A percentile compares a stretch with the other conserved stretches of the same genome.
Evolutionary conservation across 1,284 basidiomycete genomes (phyloP).

Genomic region (Leccinum subatratum): DNA sequence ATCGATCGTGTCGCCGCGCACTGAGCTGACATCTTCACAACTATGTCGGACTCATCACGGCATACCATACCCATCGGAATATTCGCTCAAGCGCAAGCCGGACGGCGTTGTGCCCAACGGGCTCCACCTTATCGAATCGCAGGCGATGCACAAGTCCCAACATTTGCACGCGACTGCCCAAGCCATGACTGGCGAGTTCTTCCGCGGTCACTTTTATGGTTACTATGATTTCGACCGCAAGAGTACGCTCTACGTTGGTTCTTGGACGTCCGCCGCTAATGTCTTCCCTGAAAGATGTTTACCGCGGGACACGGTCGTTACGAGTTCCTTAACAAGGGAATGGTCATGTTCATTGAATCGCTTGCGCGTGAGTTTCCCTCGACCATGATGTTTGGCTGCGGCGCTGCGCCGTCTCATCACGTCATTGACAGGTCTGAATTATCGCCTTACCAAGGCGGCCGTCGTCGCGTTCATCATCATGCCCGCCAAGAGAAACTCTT

Average conservation of each 20-base stretch:
- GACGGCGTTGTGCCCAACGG: conserved; percentile 98
- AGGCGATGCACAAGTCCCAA: conserved; percentile 95
- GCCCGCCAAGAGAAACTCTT: conserved; percentile 93
- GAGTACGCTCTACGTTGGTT: conserved; percentile 85
- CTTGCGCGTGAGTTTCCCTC: conserved; percentile 65
- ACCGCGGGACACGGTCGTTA: conserved; percentile 85
- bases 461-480: conserved; percentile 99
- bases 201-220: conserved; percentile 97
- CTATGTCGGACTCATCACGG: conserved; percentile 92
- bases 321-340: conserved; percentile 98
- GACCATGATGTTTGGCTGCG: background rate
- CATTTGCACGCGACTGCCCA: conserved; percentile 91
- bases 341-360: conserved; percentile 98
- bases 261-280: conserved; percentile 5
- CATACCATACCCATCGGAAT: conserved; percentile 83
- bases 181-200: conserved; percentile 96
- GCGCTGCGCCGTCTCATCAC: conserved; percentile 4
- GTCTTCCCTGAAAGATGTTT: conserved; percentile 62
- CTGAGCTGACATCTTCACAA: conserved; percentile 97
- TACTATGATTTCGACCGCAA: conserved; percentile 95
- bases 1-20: conserved; percentile 93
- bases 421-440: conserved; percentile 62
- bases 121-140: conserved; percentile 95
- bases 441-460: conserved; percentile 77
- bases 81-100: conserved; percentile 94